phyloP scores from a whole-genome alignment of 352 stramenopile genomes.

The Thalassiosira ordinaria region DNA sequence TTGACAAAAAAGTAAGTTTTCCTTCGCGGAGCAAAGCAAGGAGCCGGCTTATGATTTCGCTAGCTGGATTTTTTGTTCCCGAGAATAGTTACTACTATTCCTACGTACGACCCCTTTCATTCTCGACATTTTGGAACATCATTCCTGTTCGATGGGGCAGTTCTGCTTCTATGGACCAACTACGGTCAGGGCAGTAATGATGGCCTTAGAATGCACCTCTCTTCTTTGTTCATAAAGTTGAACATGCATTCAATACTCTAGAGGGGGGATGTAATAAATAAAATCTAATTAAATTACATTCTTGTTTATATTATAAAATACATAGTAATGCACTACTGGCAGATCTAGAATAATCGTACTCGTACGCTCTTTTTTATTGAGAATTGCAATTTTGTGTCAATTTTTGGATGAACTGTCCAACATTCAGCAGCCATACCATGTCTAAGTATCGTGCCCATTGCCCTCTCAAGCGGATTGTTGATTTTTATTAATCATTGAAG shows the following conservation, averaged over 20 bases:
- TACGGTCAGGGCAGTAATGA: too few relatives aligned
- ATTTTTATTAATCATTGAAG: not conserved
- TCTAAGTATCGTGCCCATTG: too few relatives aligned
- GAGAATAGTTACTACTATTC: too few relatives aligned
- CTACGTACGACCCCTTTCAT: too few relatives aligned
- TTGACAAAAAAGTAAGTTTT: too few relatives aligned
- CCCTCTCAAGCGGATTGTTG: too few relatives aligned
- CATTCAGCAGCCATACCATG: not conserved
- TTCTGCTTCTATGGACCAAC: too few relatives aligned
- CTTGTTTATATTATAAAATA: not conserved
- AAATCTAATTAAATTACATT: not conserved
- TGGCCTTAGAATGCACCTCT: not conserved
- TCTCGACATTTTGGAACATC: too few relatives aligned
- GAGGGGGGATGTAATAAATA: not conserved
- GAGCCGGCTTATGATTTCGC: too few relatives aligned
- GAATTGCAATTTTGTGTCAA: not conserved
- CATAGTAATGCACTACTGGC: not conserved
- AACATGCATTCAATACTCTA: not conserved
- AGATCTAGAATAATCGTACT: not conserved
- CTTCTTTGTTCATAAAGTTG: not conserved
- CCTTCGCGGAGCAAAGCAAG: too few relatives aligned
- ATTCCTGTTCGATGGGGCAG: too few relatives aligned
- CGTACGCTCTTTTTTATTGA: not conserved
- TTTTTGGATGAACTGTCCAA: not conserved
- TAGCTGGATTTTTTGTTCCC: too few relatives aligned